Evolutionary conservation across 1,139 yeast genomes (phyloP), one percentile per base, ranked within the genome.

Genomic region (Hemisphaericaspora subhashii): DNA sequence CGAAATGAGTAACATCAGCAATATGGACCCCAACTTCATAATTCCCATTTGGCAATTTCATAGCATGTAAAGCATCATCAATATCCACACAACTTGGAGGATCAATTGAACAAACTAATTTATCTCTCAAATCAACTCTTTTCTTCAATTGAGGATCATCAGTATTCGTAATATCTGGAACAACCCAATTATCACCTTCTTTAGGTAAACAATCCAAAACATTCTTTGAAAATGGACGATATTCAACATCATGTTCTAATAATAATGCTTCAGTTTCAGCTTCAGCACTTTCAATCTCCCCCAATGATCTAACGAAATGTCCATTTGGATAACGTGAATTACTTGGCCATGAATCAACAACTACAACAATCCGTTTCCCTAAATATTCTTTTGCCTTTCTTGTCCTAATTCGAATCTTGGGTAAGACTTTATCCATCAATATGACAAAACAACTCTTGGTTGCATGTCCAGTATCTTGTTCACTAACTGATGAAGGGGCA

Each of bases 71-170:
- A 1, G 99, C 98, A 68, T 94, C 99, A 70, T 94, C 99, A 53
- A 94, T 94, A 77, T 94, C 99, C 50, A 90, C 98, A 80, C 98
- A 92, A 32, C 86, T 84, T 2, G 97, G 97, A 11, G 99, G 99
- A 72, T 94, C 99, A 50, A 94, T 94, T 28, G 96, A 86, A 61
- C 99, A 94, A 30, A 94, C 89, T 34, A 88, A 69, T 52, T 88
- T 80, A 52, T 92, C 94, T 56, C 98, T 79, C 45, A 90, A 72
- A 62, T 94, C 99, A 40, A 70, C 77, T 60, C 99, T 80, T 50
- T 81, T 79, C 24, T 72, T 68, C 51, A 86, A 64, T 46, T 77
- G 68, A 9, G 78, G 77, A 57, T 84, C 92, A 4, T 78, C 80
- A 42, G 72, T 77, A 35, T 74, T 65, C 40, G 79, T 59, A 41